These are phyloP conservation scores for Urtica urens DNA, from an alignment of 306 rosid species.

Conservation along the genomic window DNA sequence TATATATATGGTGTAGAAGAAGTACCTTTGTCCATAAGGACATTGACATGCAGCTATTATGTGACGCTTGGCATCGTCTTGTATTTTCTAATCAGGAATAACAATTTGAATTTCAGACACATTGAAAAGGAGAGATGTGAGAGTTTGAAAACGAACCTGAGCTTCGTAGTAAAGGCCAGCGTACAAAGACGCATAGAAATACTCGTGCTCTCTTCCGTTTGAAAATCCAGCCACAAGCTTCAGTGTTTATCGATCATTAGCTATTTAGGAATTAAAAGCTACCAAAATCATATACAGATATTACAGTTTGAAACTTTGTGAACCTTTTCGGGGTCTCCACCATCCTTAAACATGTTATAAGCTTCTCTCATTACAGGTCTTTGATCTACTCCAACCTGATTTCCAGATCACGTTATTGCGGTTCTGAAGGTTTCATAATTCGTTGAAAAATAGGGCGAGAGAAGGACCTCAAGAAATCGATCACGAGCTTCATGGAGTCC, in stretches of 20 bases:
- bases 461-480: slow-evolving; percentile 62
- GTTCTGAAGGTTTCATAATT: not conserved
- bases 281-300: not conserved
- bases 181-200: slow-evolving; percentile 66
- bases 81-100: slow-evolving; percentile 31
- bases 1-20: not conserved
- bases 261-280: not conserved
- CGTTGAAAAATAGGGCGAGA: not conserved
- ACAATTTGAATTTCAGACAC: slow-evolving; percentile 1
- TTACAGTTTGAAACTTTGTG: not conserved
- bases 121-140: too few species aligned
- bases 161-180: slow-evolving; percentile 81
- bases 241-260: slow-evolving; percentile 1
- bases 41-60: slow-evolving; percentile 63
- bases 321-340: slow-evolving; percentile 84
- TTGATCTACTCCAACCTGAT: slow-evolving; percentile 74
- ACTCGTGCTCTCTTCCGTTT: slow-evolving; percentile 42
- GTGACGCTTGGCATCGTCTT: slow-evolving; percentile 51
- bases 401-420: slow-evolving; percentile 1
- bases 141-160: slow-evolving; percentile 46
- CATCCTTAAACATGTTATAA: slow-evolving; percentile 70
- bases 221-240: slow-evolving; percentile 79
- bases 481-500: slow-evolving; percentile 71
- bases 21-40: slow-evolving; percentile 70
- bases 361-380: slow-evolving; percentile 77